These are phyloP conservation scores for Cordyceps cateniannulata DNA, from an alignment of 2,329 filamentous ascomycete species.

Conservation along the genomic window DNA sequence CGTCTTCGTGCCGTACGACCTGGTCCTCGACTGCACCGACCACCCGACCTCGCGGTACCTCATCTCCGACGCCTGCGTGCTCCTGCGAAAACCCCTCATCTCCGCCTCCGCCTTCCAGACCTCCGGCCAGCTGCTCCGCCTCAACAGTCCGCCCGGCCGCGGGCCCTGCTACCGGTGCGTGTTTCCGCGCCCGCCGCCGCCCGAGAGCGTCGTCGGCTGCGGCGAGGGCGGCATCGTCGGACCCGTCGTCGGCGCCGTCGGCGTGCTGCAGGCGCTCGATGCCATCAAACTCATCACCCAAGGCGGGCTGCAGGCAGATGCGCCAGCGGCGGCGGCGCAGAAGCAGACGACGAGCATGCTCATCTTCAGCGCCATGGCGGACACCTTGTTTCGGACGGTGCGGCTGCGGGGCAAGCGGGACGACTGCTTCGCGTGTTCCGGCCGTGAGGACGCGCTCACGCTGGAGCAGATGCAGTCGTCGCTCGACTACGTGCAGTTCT, in stretches of 20 bases:
- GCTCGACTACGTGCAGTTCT: slow-evolving; percentile 82
- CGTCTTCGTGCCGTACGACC: slow-evolving; percentile 65
- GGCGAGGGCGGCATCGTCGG: slow-evolving; percentile 91
- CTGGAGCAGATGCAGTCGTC: slow-evolving; percentile 53
- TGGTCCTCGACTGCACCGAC: slow-evolving; percentile 93
- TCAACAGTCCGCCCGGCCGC: slow-evolving; percentile 71
- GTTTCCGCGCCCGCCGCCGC: slow-evolving; percentile 80
- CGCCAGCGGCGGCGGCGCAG: slow-evolving; percentile 17
- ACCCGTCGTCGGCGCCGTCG: slow-evolving; percentile 89
- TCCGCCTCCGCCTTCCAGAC: slow-evolving; percentile 85
- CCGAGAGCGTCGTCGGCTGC: slow-evolving; percentile 76
- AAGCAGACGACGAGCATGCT: slow-evolving; percentile 30
- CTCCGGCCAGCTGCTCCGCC: slow-evolving; percentile 82
- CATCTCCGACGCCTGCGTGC: slow-evolving; percentile 81
- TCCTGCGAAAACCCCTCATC: slow-evolving; percentile 71
- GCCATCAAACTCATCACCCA: slow-evolving; percentile 72
- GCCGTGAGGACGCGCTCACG: slow-evolving; percentile 50
- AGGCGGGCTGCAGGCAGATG: slow-evolving; percentile 20
- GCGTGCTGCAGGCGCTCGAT: slow-evolving; percentile 84
- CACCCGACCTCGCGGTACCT: slow-evolving; percentile 87
- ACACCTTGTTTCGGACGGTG: slow-evolving; percentile 61
- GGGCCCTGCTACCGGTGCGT: slow-evolving; percentile 93
- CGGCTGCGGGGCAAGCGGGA: slow-evolving; percentile 62
- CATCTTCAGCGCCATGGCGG: slow-evolving; percentile 40
- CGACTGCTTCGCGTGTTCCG: slow-evolving; percentile 72